phyloP scores from a whole-genome alignment of 352 stramenopile genomes.

The Phytopythium mirpurense region DNA sequence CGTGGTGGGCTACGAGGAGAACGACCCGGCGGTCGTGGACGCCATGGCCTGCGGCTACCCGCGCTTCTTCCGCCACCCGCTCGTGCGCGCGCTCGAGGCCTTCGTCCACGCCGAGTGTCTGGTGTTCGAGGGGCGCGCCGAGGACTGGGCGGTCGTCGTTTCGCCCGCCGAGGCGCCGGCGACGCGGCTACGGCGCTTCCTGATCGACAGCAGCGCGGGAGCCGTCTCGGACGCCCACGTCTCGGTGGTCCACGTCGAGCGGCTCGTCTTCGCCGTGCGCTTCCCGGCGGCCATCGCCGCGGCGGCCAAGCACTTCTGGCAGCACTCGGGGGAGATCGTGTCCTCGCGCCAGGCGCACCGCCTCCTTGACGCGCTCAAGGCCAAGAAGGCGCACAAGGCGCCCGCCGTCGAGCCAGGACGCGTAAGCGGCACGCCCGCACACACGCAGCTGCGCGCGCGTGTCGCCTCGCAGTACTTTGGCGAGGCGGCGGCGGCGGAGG shows the following conservation, averaged over 20 bases:
- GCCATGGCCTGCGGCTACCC: slow-evolving; percentile 89
- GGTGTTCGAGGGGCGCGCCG: slow-evolving; percentile 2
- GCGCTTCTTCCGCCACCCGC: slow-evolving; percentile 90
- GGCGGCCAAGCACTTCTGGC: slow-evolving; percentile 87
- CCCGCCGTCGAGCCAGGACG: not conserved
- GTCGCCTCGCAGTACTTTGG: slow-evolving; percentile 52
- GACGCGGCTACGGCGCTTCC: slow-evolving; percentile 59
- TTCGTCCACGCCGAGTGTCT: slow-evolving; percentile 21
- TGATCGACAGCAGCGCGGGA: slow-evolving; percentile 32
- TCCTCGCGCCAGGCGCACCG: slow-evolving; percentile 77
- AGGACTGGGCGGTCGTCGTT: slow-evolving; percentile 29
- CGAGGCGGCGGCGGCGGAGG: not conserved
- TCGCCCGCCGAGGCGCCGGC: slow-evolving; percentile 58
- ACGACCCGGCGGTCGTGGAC: slow-evolving; percentile 45
- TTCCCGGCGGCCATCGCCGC: slow-evolving; percentile 48
- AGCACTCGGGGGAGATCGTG: slow-evolving; percentile 92
- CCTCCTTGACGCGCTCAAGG: slow-evolving; percentile 46
- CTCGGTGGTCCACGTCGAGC: slow-evolving; percentile 32
- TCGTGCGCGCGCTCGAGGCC: slow-evolving; percentile 65
- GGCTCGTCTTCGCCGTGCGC: slow-evolving; percentile 58
- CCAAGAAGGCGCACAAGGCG: slow-evolving; percentile 3
- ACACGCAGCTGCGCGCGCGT: slow-evolving; percentile 39
- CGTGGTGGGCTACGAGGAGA: slow-evolving; percentile 91
- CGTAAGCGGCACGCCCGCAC: slow-evolving; percentile 19
- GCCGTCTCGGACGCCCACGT: slow-evolving; percentile 23